Conservation (phyloP, 2,329 filamentous ascomycete genomes). For the Aspergillus transmontanensis region DNA sequence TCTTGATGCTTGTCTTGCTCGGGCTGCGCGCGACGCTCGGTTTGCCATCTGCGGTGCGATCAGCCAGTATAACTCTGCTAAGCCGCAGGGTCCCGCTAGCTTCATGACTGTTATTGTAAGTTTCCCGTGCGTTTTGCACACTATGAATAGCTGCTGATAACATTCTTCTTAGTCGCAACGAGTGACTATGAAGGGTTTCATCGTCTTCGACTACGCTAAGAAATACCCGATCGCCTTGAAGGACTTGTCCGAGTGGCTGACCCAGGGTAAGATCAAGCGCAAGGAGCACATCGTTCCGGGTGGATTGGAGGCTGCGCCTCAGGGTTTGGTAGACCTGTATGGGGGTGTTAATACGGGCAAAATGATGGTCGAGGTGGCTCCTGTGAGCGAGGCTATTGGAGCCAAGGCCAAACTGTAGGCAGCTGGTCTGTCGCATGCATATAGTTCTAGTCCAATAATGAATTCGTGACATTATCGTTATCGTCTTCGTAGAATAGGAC, state of each 20-base stretch:
- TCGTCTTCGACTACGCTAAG: conserved; percentile 67
- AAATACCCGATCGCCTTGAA: conserved; percentile 61
- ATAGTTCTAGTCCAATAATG: neutral
- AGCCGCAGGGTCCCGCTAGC: conserved; percentile 58
- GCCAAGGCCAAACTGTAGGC: conserved; percentile 48
- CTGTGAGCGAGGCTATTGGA: conserved; percentile 33
- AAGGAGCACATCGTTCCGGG: conserved; percentile 72
- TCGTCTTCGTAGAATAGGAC: neutral
- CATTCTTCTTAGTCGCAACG: conserved; percentile 33
- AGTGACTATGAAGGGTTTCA: conserved; percentile 68
- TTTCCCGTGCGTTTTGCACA: conserved; percentile 1
- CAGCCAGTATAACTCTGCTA: conserved; percentile 66
- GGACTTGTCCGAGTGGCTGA: conserved; percentile 68
- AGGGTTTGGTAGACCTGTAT: conserved; percentile 66
- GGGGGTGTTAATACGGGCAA: conserved; percentile 71
- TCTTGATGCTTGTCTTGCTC: conserved; percentile 64
- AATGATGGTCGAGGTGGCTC: conserved; percentile 52
- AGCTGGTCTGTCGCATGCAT: conserved; percentile 8
- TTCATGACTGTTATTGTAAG: conserved; percentile 45
- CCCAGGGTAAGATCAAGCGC: conserved; percentile 70
- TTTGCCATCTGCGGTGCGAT: conserved; percentile 74
- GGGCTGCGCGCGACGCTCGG: conserved; percentile 64
- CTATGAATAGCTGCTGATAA: conserved; percentile 16
- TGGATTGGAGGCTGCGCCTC: conserved; percentile 66
- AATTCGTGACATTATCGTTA: neutral